Evolutionary conservation across 306 rosid species (phyloP), one percentile per base, ranked within the genome.

Genomic region (Heteromeles arbutifolia): DNA sequence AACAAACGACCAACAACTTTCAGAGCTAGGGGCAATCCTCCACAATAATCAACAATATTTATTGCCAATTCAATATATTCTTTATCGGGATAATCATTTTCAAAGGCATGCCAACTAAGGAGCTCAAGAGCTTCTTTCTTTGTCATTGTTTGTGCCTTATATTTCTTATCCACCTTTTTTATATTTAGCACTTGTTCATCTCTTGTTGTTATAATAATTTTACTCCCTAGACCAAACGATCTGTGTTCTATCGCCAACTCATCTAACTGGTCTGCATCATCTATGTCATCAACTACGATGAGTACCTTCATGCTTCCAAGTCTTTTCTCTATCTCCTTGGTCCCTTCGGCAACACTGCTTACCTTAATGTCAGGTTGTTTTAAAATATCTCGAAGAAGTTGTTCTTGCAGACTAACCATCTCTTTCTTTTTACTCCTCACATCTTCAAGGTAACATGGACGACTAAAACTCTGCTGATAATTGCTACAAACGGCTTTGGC

Each of bases 1-100:
- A 87, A 69, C n/a, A 71, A 79, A 44, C 85, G 83, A 0, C 90
- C 90, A 67, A 77, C 53, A 2, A 74, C 80, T 65, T 82, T 66
- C 29, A 84, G 81, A 17, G 86, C 90, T 17, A 86, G 14, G 4
- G 90, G 90, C 7, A 86, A 13, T 22, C 90, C 88, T 8, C 80
- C 65, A 63, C 76, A 77, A 10, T 79, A 80, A 29, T 67, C 2
- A 44, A 75, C 71, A 1, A 72, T 69, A 32, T 5, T 6, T 32
- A 6, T 32, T 32, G 34, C 34, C 1, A 4, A 5, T 32, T 32
- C 6, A 32, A 32, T 4, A 32, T 32, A 32, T 32, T 32, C 34
- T 32, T 32, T 5, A 5, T 32, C 6, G 34, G 34, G 34, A 32
- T 5, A 32, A 32, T 5, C 6, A 32, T 32, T 32, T 32, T 0